Evolutionary conservation across 2,329 filamentous ascomycete species (phyloP).

Genomic region (Setomelanomma holmii): DNA sequence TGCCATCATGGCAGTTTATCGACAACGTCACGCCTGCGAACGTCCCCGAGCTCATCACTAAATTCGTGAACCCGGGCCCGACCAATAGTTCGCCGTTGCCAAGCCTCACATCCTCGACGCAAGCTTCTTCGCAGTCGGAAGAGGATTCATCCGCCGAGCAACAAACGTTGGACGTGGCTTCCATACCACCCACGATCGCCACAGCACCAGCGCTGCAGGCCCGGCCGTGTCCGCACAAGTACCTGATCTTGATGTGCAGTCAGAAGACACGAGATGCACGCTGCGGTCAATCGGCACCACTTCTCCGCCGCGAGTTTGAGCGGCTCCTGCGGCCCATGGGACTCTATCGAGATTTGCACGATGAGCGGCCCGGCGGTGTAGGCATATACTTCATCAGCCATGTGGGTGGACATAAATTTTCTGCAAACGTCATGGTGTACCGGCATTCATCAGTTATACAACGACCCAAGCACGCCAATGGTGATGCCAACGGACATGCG

Average conservation of each 20-base stretch:
- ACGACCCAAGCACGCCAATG: neutral
- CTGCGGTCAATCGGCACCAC: constrained; percentile 90
- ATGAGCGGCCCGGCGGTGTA: constrained; percentile 88
- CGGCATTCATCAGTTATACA: constrained; percentile 57
- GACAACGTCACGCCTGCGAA: constrained; percentile 81
- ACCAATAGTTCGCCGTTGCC: constrained; percentile 73
- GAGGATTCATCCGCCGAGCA: constrained; percentile 13
- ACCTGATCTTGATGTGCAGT: constrained; percentile 90
- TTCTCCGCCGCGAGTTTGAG: constrained; percentile 88
- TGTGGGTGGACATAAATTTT: constrained; percentile 95
- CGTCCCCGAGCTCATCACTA: constrained; percentile 73
- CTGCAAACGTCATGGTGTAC: constrained; percentile 93
- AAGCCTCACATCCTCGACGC: constrained; percentile 15
- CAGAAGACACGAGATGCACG: constrained; percentile 93
- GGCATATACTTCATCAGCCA: constrained; percentile 97
- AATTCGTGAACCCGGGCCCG: constrained; percentile 73
- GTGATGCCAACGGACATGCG: constrained; percentile 17
- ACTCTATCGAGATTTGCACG: constrained; percentile 84
- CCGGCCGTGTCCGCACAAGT: constrained; percentile 79
- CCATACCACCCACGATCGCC: constrained; percentile 36
- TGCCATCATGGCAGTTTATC: constrained; percentile 83
- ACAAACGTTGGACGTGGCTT: neutral
- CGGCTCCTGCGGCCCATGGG: constrained; percentile 85
- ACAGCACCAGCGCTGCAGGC: constrained; percentile 56
- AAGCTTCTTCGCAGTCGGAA: constrained; percentile 16